These are phyloP conservation scores for Starmera dryadoides DNA, from an alignment of 805 yeast genomes.

Conservation along the genomic window DNA sequence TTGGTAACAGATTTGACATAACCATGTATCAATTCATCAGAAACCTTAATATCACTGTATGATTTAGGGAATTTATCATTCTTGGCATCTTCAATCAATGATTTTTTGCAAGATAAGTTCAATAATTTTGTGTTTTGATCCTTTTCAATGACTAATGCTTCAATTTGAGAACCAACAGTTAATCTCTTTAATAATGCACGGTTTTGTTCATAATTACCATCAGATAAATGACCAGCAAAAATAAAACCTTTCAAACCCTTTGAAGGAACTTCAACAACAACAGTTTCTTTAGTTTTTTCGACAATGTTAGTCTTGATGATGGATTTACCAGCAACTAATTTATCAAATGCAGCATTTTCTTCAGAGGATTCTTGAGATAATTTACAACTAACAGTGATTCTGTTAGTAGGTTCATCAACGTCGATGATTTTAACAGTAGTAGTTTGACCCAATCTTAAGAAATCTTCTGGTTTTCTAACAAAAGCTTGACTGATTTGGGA, in stretches of 20 bases:
- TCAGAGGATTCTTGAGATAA: conserved; percentile 45
- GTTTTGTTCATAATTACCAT: conserved; percentile 66
- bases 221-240: conserved; percentile 68
- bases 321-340: conserved; percentile 54
- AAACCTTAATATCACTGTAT: conserved; percentile 50
- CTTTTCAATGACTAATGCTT: conserved; percentile 62
- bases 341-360: conserved; percentile 39
- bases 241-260: conserved; percentile 61
- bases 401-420: conserved; percentile 43
- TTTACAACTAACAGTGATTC: conserved; percentile 69
- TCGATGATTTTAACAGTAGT: conserved; percentile 59
- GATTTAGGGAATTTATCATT: conserved; percentile 44
- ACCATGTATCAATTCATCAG: conserved; percentile 52
- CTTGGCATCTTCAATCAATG: conserved; percentile 60
- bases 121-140: conserved; percentile 55
- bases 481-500: conserved; percentile 86
- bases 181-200: conserved; percentile 58
- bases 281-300: conserved; percentile 70
- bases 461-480: conserved; percentile 70
- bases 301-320: conserved; percentile 52
- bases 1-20: conserved; percentile 72
- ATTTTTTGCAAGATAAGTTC: conserved; percentile 54
- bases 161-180: conserved; percentile 50
- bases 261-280: conserved; percentile 49
- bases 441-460: conserved; percentile 78